A percentile compares a stretch with the other conserved stretches of the same genome.
phyloP scores from a whole-genome alignment of 306 rosid genomes.

The Mimosa bimucronata region DNA sequence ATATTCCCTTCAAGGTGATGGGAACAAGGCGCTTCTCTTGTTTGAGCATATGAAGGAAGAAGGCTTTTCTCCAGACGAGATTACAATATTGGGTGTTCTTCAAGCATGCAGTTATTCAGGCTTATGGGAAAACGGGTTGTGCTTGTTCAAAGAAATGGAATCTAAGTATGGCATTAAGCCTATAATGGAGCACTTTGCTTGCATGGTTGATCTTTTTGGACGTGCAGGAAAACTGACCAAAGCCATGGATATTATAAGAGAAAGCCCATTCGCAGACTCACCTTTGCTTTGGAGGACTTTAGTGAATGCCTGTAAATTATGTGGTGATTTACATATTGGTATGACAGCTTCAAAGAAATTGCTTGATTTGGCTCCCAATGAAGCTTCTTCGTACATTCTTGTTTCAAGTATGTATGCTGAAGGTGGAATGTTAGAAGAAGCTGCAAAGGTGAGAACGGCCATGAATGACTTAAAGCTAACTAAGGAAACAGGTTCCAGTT shows the following conservation, averaged over 20 bases:
- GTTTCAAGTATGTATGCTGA: slow-evolving; percentile 56
- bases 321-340: slow-evolving; percentile 50
- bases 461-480: slow-evolving; percentile 54
- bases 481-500: slow-evolving; percentile 62
- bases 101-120: slow-evolving; percentile 61
- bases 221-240: slow-evolving; percentile 42
- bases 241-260: slow-evolving; percentile 42
- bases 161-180: slow-evolving; percentile 46
- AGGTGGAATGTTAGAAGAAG: slow-evolving; percentile 55
- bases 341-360: slow-evolving; percentile 46
- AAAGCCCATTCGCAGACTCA: slow-evolving; percentile 48
- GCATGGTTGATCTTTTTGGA: slow-evolving; percentile 53
- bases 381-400: slow-evolving; percentile 56
- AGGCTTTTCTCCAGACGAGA: slow-evolving; percentile 54
- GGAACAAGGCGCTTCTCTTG: slow-evolving; percentile 44
- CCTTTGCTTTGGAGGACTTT: slow-evolving; percentile 61
- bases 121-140: slow-evolving; percentile 51
- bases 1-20: slow-evolving; percentile 54
- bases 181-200: slow-evolving; percentile 53
- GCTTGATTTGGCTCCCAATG: slow-evolving; percentile 56
- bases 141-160: slow-evolving; percentile 55
- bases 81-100: slow-evolving; percentile 53
- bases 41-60: slow-evolving; percentile 51
- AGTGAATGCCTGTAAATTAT: slow-evolving; percentile 50
- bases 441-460: slow-evolving; percentile 56